phyloP scores from a whole-genome alignment of 2,329 filamentous ascomycete species.

The Paecilomyces niveus region DNA sequence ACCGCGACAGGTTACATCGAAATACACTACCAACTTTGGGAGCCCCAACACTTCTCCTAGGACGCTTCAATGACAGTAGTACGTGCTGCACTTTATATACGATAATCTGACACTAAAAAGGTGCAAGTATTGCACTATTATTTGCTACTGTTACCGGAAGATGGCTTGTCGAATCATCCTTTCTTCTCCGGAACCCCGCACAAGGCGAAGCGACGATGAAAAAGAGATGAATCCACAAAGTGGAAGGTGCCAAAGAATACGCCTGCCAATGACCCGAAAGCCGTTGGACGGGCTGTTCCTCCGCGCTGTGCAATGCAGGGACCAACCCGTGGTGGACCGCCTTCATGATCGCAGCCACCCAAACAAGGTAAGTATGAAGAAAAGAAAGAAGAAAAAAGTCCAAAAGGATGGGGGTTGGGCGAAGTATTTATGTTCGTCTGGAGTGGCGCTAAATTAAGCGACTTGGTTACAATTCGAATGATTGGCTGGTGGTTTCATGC shows the following conservation, averaged over 20 bases:
- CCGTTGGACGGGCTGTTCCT: slow-evolving; percentile 43
- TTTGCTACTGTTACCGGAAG: too few species aligned
- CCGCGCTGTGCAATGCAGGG: slow-evolving; percentile 55
- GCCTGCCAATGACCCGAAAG: slow-evolving; percentile 43
- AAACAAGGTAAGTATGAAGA: slow-evolving; percentile 49
- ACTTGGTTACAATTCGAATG: slow-evolving; percentile 2
- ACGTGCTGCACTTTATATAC: too few species aligned
- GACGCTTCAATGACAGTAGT: too few species aligned
- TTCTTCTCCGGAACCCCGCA: slow-evolving; percentile 26
- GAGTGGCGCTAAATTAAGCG: slow-evolving; percentile 24
- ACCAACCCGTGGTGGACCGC: slow-evolving; percentile 39
- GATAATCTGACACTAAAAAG: too few species aligned
- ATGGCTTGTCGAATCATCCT: background rate
- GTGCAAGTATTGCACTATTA: too few species aligned
- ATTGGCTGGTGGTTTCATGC: slow-evolving; percentile 9
- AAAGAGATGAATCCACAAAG: slow-evolving; percentile 21
- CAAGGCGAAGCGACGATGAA: slow-evolving; percentile 25
- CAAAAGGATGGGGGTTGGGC: slow-evolving; percentile 12
- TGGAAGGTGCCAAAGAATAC: slow-evolving; percentile 44
- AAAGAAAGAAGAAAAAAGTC: slow-evolving; percentile 30
- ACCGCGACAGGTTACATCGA: too few species aligned
- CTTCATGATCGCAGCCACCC: slow-evolving; percentile 42
- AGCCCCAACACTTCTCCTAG: too few species aligned
- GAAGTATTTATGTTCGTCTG: slow-evolving; percentile 23
- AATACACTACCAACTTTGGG: too few species aligned